Evolutionary conservation across 73 alveolate genomes (phyloP).

Genomic region (Stentor roeselii): DNA sequence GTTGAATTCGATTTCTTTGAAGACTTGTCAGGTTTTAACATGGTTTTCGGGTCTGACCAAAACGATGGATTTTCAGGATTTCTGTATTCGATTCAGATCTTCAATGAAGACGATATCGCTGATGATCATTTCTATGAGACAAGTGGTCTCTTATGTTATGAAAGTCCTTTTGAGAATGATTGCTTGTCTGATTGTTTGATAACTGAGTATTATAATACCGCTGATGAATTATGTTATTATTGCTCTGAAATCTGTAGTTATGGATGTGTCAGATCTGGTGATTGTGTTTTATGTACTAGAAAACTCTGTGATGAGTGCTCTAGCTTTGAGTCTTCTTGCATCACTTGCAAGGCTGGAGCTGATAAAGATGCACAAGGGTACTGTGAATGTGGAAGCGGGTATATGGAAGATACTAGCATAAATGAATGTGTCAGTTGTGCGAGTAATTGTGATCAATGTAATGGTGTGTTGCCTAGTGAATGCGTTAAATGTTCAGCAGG

Average conservation of each 20-base stretch:
- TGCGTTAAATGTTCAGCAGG: not conserved
- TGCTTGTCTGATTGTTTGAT: not conserved
- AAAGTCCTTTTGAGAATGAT: no score
- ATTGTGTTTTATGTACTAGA: not conserved
- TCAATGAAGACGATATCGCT: not conserved
- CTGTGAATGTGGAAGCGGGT: conserved; percentile 6
- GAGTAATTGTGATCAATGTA: not conserved
- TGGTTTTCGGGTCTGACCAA: no score
- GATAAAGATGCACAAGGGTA: not conserved
- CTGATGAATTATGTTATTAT: not conserved
- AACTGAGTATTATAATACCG: not conserved
- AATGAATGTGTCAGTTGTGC: not conserved
- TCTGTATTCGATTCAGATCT: not conserved
- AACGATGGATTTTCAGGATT: not conserved
- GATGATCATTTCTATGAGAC: not conserved
- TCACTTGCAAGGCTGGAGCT: not conserved
- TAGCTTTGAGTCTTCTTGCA: not conserved
- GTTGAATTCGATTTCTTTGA: no score
- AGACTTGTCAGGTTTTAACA: no score
- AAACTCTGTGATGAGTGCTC: not conserved
- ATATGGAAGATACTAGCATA: no score
- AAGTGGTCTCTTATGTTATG: not conserved
- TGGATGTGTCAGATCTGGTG: not conserved
- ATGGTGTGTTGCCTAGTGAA: not conserved
- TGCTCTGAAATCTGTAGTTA: not conserved